phyloP scores from a whole-genome alignment of 768 basidiomycete genomes.

The Russula vinacea region DNA sequence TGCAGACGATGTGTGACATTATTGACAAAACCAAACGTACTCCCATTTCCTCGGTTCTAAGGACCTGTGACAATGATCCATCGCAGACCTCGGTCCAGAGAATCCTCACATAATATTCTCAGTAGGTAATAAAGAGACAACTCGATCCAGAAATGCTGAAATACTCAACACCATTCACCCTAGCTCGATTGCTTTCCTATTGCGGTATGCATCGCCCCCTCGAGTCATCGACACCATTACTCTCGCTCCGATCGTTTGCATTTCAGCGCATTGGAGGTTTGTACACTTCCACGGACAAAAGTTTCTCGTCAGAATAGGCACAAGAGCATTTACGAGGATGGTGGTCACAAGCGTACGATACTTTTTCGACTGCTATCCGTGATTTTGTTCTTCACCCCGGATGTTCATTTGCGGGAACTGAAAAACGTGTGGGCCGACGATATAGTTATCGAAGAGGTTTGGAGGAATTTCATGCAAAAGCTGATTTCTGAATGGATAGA shows the following conservation, averaged over 20 bases:
- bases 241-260: neutral
- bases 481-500: slow-evolving; percentile 22
- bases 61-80: neutral
- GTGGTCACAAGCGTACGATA: slow-evolving; percentile 3
- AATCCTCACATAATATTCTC: slow-evolving; percentile 14
- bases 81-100: neutral
- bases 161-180: neutral
- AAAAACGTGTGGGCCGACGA: slow-evolving; percentile 18
- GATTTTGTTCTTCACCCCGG: slow-evolving; percentile 16
- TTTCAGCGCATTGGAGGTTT: slow-evolving; percentile 17
- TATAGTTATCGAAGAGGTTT: slow-evolving; percentile 5
- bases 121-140: slow-evolving; percentile 13
- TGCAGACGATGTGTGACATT: slow-evolving; percentile 13
- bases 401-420: slow-evolving; percentile 21
- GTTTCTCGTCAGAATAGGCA: slow-evolving; percentile 10
- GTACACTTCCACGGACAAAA: slow-evolving; percentile 19
- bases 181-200: slow-evolving; percentile 17
- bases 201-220: neutral
- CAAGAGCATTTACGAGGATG: slow-evolving; percentile 11
- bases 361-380: slow-evolving; percentile 2
- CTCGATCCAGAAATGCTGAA: neutral
- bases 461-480: slow-evolving; percentile 18
- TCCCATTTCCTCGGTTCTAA: neutral
- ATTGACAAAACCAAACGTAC: slow-evolving; percentile 9
- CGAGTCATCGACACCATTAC: no score